phyloP scores from a whole-genome alignment of 129 eudicot genomes.

The Flaveria brownii region DNA sequence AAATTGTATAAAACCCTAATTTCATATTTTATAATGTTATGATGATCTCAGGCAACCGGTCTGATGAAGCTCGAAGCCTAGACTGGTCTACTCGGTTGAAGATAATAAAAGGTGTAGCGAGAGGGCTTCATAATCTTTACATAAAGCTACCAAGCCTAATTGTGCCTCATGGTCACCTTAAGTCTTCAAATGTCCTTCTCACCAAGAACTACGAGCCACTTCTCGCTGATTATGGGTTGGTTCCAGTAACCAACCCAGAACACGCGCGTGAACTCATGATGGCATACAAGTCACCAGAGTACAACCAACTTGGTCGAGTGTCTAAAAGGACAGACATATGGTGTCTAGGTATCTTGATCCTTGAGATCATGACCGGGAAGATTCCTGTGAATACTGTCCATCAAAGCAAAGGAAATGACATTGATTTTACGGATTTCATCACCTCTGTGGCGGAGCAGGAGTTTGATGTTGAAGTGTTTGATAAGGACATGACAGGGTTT shows the following conservation, averaged over 20 bases:
- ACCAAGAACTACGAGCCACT: conserved; percentile 47
- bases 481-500: conserved; percentile 54
- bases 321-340: conserved; percentile 63
- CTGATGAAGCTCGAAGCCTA: conserved; percentile 37
- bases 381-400: conserved; percentile 54
- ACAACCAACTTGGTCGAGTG: conserved; percentile 41
- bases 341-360: conserved; percentile 76
- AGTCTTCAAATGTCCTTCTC: conserved; percentile 71
- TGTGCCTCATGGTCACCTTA: conserved; percentile 72
- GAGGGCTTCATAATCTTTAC: conserved; percentile 60
- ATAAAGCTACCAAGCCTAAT: conserved; percentile 56
- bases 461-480: conserved; percentile 46
- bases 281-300: conserved; percentile 70
- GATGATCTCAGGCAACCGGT: conserved; percentile 46
- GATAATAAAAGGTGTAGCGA: conserved; percentile 60
- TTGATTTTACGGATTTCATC: conserved; percentile 54
- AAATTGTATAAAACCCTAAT: neutral
- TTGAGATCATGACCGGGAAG: conserved; percentile 74
- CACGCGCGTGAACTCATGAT: conserved; percentile 55
- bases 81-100: conserved; percentile 65
- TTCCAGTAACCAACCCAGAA: conserved; percentile 55
- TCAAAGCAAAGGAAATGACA: conserved; percentile 56
- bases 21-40: conserved; percentile 2
- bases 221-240: conserved; percentile 61
- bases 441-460: conserved; percentile 42